Base-by-base conservation (phyloP, 768 basidiomycete species). In the Coprinopsis strossmayeri region DNA sequence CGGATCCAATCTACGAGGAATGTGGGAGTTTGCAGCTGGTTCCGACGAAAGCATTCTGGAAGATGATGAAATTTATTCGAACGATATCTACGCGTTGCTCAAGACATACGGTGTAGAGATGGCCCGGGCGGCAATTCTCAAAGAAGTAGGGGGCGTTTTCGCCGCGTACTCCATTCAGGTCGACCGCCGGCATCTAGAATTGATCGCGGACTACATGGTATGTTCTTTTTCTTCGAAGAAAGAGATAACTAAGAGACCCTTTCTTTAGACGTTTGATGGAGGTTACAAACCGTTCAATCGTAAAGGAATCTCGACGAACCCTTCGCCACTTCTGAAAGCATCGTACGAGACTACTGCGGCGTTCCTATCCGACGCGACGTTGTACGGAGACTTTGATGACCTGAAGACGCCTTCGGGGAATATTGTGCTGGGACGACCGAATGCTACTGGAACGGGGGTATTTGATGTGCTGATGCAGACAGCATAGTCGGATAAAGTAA, bases 201-300 rank as follows among this genome's bases (percentile, higher is more conserved):
- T 99, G 54, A 96, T 99, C 63, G 96, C 96, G 12, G 96, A 99
- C 65, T 99, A 98, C 64, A 99, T 99, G 96, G 95, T 95, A 60
- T 56, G 85, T 40, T 42, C 32, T 25, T 26, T 18, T 25, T 25
- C 32, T 12, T 27, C 45, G 24, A 39, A 13, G 9, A 35, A 18
- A n/a, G 23, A 42, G 17, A 21, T 11, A 27, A 34, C 34, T 47
- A 32, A 50, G 45, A 27, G 13, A n/a, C 18, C n/a, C n/a, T n/a
- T 44, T 49, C 46, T 15, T 18, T 46, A 98, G 95, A 98, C 96
- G 0, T 97, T 92, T 63, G 94, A 97, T 48, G 96, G 96, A 25
- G 92, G 87, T 24, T 99, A 94, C 74, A 95, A 91, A 68, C 92
- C 96, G 1, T 99, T 98, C 72, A 99, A 97, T 67, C 86, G 96